Percentiles rank a stretch among this genome's conserved stretches.
Conservation (phyloP, 2,329 filamentous ascomycete genomes). For the Penicillium sp. region DNA sequence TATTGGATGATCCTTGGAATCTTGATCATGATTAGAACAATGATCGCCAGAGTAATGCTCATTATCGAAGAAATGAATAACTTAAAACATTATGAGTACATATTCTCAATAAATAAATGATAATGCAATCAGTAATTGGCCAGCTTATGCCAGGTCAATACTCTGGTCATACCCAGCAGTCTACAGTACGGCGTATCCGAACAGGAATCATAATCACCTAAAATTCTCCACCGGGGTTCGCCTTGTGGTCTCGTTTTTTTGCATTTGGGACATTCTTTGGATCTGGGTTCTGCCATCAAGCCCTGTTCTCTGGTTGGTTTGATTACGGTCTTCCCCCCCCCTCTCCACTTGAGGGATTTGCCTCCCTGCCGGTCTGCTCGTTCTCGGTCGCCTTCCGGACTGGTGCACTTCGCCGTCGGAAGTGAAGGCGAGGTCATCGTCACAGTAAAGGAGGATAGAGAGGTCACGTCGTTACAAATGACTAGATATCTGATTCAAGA, state of each 20-base stretch:
- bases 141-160: not conserved
- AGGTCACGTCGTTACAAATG: not conserved
- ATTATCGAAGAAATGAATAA: not conserved
- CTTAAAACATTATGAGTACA: not conserved
- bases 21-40: not conserved
- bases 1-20: not conserved
- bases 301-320: not conserved
- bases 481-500: not conserved
- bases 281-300: not conserved
- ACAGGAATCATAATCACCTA: not conserved
- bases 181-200: not conserved
- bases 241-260: not conserved
- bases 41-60: not conserved
- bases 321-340: not conserved
- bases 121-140: not conserved
- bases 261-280: not conserved
- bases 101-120: not conserved
- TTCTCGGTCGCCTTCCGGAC: not conserved
- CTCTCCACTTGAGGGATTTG: conserved; percentile 1
- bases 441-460: not conserved
- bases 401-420: not conserved
- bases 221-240: not conserved
- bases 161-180: not conserved
- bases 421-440: not conserved
- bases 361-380: not conserved